Evolutionary conservation across 495 filamentous ascomycete genomes (phyloP).

Genomic region (Daldinia bambusicola): DNA sequence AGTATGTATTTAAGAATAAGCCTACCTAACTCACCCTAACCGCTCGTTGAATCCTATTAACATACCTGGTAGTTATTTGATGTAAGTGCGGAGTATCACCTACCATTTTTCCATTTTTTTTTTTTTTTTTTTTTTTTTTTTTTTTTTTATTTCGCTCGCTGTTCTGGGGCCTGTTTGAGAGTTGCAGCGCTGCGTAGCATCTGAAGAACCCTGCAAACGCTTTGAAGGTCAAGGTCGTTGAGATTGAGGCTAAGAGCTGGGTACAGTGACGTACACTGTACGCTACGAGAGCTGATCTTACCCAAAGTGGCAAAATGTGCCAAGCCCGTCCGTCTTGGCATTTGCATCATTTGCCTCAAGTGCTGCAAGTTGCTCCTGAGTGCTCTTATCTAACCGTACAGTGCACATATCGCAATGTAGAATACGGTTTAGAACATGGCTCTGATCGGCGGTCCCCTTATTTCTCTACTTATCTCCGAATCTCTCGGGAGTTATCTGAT

Average conservation of each 20-base stretch:
- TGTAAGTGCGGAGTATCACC: too few species aligned
- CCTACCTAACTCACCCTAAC: not conserved
- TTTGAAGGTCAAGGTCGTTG: not conserved
- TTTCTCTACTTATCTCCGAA: slow-evolving; percentile 26
- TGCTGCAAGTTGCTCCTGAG: slow-evolving; percentile 17
- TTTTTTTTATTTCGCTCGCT: slow-evolving; percentile 12
- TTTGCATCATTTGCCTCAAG: slow-evolving; percentile 26
- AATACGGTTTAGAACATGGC: not conserved
- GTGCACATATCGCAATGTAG: not conserved
- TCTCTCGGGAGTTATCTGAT: not conserved
- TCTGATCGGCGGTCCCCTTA: slow-evolving; percentile 27
- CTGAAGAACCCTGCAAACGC: slow-evolving; percentile 23
- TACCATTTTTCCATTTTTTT: too few species aligned
- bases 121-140: not conserved
- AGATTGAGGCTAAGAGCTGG: slow-evolving; percentile 28
- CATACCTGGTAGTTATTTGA: not conserved
- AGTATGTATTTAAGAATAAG: not conserved
- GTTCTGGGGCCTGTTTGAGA: slow-evolving; percentile 37
- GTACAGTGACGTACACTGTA: slow-evolving; percentile 29
- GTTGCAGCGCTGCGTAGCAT: slow-evolving; percentile 30
- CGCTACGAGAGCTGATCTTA: slow-evolving; percentile 21
- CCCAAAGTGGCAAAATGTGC: slow-evolving; percentile 21
- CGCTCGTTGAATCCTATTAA: not conserved
- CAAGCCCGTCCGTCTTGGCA: slow-evolving; percentile 33
- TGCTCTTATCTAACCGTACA: not conserved